Base-by-base conservation (phyloP, 208 protist species). In the Herpetomonas tarakana region DNA sequence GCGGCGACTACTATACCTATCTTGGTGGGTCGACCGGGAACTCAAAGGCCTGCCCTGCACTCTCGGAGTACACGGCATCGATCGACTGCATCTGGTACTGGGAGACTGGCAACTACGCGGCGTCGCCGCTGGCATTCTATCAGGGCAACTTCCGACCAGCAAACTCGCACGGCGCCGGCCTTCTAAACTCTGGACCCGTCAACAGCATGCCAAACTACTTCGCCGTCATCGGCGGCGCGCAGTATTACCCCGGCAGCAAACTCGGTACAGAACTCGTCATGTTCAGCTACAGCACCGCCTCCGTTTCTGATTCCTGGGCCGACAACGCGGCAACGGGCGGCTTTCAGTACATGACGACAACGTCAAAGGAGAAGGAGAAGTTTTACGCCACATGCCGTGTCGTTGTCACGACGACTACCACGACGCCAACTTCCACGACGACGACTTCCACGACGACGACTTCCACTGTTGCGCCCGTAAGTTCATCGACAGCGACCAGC, bases 1-100 rank as follows among this genome's bases (percentile, higher is more conserved):
- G 26, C 2, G 27, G n/a, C 3, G 6, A 2, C 14, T 70, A 58
- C 57, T 55, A 63, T 47, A 46, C 67, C 14, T 71, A 49, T 45
- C 62, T 70, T 6, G 66, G 67, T 1, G 66, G 62, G 1, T 74
- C 65, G 0, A 65, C 64, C 1, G 51, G 28, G 9, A 28, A 45
- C 3, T 50, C 55, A 7, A 28, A 22, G 0, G 59, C 49, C 51
- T 78, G 65, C 65, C 57, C 65, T 1, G 45, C 26, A 41, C 35
- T 14, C 35, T 41, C 35, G 6, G 9, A 14, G 3, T 44, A 3
- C 16, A 22, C 0, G n/a, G 11, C 54, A 6, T 58, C 61, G 4
- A 29, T 45, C 12, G 57, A 68, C 22, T 77, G 60, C 21, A 29
- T 68, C 7, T 77, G 65, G 71, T 57, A 62, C 28, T 72, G 65